Conservation (phyloP, 371 early-diverging fungal species). For the Mucor piriformis region DNA sequence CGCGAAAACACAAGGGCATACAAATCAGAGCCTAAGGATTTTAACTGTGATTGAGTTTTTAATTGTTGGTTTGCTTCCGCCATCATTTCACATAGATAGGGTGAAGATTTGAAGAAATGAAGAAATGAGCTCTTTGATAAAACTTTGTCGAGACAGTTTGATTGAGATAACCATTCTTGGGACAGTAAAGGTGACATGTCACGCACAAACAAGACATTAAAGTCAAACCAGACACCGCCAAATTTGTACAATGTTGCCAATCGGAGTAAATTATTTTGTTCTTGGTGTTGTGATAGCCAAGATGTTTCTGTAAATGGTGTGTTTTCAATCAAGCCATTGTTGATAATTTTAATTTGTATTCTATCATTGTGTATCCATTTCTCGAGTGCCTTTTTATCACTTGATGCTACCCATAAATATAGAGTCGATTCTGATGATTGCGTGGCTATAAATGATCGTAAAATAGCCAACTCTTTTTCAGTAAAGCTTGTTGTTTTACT, state of each 20-base stretch:
- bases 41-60: background rate
- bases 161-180: slow-evolving; percentile 52
- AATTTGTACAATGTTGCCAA: slow-evolving; percentile 35
- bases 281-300: background rate
- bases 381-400: background rate
- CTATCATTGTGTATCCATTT: slow-evolving; percentile 10
- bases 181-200: slow-evolving; percentile 43
- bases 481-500: slow-evolving; percentile 28
- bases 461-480: slow-evolving; percentile 29
- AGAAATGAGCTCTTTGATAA: slow-evolving; percentile 27
- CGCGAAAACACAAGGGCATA: slow-evolving; percentile 37
- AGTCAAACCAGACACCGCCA: slow-evolving; percentile 57
- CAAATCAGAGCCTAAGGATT: slow-evolving; percentile 8
- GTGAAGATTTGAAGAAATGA: slow-evolving; percentile 40
- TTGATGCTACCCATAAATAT: slow-evolving; percentile 48
- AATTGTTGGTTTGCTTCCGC: slow-evolving; percentile 20
- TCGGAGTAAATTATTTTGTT: slow-evolving; percentile 15
- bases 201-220: slow-evolving; percentile 40
- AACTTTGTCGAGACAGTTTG: slow-evolving; percentile 34
- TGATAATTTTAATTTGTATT: slow-evolving; percentile 31
- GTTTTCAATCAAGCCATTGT: background rate
- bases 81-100: slow-evolving; percentile 49
- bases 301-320: slow-evolving; percentile 3
- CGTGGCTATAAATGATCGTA: slow-evolving; percentile 50
- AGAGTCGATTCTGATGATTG: slow-evolving; percentile 33